Evolutionary conservation across 495 filamentous ascomycete species (phyloP).

Genomic region (Aspergillus baeticus): DNA sequence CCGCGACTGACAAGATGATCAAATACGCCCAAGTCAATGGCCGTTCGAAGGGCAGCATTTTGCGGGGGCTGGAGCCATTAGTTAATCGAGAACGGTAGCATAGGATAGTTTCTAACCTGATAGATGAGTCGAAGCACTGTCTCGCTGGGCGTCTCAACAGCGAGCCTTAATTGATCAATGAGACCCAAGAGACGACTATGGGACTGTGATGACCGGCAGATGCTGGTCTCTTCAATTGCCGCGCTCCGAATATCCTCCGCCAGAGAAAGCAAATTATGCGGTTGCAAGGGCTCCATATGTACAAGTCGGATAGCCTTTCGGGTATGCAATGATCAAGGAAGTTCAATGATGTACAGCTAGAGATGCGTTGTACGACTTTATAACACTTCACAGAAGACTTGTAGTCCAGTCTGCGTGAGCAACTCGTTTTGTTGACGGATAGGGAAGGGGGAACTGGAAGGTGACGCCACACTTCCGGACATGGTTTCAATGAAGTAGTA

Average conservation of each 20-base stretch:
- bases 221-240: constrained; percentile 19
- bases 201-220: constrained; percentile 20
- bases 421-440: no score
- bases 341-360: no score
- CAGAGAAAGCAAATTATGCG: constrained; percentile 16
- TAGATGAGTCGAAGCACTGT: constrained; percentile 38
- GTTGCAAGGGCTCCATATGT: not conserved
- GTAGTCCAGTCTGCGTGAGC: no score
- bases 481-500: no score
- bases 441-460: no score
- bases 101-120: constrained; percentile 26
- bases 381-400: no score
- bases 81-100: not conserved
- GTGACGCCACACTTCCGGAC: no score
- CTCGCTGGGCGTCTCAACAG: constrained; percentile 37
- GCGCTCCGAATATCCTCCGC: constrained; percentile 26
- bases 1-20: constrained; percentile 25
- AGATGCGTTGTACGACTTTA: no score
- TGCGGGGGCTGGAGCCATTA: constrained; percentile 33
- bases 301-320: no score
- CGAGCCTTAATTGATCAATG: constrained; percentile 30
- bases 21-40: constrained; percentile 36
- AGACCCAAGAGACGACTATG: constrained; percentile 33
- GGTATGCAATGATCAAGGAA: no score
- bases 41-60: constrained; percentile 38